These are phyloP conservation scores for Knufia petricola DNA, from an alignment of 2,329 filamentous ascomycete species.

Conservation along the genomic window DNA sequence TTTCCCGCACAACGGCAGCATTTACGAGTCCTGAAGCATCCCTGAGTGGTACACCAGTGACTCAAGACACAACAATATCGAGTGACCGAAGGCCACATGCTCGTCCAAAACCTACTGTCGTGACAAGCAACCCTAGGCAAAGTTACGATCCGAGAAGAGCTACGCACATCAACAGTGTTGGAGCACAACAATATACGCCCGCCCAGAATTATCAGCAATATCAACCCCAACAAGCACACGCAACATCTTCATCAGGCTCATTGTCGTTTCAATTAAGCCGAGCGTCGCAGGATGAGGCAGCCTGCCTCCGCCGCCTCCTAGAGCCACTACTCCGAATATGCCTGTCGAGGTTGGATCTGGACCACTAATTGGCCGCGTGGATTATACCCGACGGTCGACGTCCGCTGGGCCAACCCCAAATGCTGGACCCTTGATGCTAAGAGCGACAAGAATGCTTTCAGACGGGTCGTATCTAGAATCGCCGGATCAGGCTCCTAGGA, in stretches of 20 bases:
- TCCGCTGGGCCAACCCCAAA: conserved; percentile 35
- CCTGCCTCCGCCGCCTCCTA: conserved; percentile 13
- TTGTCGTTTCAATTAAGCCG: neutral
- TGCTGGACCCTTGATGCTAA: conserved; percentile 27
- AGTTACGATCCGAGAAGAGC: conserved; percentile 5
- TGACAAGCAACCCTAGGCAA: neutral
- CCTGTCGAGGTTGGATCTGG: neutral
- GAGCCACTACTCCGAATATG: conserved; percentile 1
- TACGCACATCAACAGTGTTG: neutral
- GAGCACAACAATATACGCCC: neutral
- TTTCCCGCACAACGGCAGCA: neutral
- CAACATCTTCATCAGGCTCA: neutral
- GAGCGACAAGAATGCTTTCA: conserved; percentile 26
- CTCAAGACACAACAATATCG: conserved; percentile 3
- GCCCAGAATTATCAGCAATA: conserved; percentile 1
- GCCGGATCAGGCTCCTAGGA: conserved; percentile 34
- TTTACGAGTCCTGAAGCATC: conserved; percentile 5
- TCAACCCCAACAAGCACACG: conserved; percentile 1
- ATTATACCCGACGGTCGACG: conserved; percentile 29
- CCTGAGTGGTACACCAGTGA: conserved; percentile 3
- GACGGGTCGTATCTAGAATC: conserved; percentile 26
- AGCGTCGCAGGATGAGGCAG: neutral
- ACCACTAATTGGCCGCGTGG: conserved; percentile 1
- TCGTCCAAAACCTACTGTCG: neutral
- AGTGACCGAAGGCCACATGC: neutral